phyloP scores from a whole-genome alignment of 1,139 yeast species.

The Suhomyces ambrosiae region DNA sequence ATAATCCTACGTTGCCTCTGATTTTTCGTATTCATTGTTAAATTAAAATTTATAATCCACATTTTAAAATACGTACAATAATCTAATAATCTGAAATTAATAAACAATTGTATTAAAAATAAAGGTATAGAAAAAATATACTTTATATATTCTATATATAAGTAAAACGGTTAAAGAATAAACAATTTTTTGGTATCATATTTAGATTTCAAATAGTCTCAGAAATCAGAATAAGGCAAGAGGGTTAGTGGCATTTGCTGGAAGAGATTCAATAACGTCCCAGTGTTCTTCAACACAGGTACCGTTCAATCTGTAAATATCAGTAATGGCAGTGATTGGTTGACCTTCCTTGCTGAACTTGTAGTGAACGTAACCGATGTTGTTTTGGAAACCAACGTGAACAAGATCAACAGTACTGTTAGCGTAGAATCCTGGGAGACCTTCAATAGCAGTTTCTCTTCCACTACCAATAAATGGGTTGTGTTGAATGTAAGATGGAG shows the following conservation, averaged over 20 bases:
- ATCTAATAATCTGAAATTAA: too few species aligned
- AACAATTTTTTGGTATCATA: too few species aligned
- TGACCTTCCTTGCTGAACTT: background rate
- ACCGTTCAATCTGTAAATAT: conserved; percentile 7
- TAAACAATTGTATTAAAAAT: background rate
- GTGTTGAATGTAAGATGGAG: conserved; percentile 7
- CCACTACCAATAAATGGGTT: conserved; percentile 2
- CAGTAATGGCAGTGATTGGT: conserved; percentile 1
- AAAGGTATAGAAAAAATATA: background rate
- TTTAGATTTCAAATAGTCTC: too few species aligned
- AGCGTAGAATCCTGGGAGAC: background rate
- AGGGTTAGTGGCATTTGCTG: conserved; percentile 6
- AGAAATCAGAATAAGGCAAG: conserved; percentile 1
- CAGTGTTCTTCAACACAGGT: conserved; percentile 8
- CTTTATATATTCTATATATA: too few species aligned
- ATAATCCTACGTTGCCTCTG: too few species aligned
- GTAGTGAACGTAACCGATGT: conserved; percentile 5
- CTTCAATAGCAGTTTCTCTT: conserved; percentile 1
- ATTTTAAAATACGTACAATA: too few species aligned
- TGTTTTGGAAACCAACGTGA: conserved; percentile 2
- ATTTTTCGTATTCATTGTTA: too few species aligned
- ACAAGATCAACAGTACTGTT: conserved; percentile 1
- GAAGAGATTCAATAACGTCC: conserved; percentile 3
- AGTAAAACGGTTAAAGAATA: too few species aligned
- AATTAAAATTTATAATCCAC: too few species aligned